phyloP scores from a whole-genome alignment of 768 basidiomycete species.

The Serendipita vermifera region DNA sequence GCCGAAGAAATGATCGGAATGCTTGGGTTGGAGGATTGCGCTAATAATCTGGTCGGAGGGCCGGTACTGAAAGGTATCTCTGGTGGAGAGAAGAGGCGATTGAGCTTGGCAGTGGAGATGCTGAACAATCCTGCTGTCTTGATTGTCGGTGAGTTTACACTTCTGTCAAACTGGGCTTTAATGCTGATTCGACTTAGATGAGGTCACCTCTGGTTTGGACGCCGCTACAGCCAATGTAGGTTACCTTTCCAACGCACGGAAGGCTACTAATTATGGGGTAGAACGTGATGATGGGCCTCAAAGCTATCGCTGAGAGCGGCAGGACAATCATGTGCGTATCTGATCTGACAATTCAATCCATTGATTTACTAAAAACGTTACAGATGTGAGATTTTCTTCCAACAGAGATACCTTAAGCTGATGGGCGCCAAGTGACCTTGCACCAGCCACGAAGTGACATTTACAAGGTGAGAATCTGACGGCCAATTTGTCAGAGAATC shows the following conservation, averaged over 20 bases:
- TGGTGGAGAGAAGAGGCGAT: slow-evolving; percentile 37
- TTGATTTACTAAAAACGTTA: not conserved
- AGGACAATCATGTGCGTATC: slow-evolving; percentile 28
- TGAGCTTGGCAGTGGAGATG: slow-evolving; percentile 34
- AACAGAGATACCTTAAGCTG: not conserved
- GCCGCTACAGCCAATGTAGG: slow-evolving; percentile 27
- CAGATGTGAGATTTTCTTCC: not conserved
- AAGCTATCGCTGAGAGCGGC: slow-evolving; percentile 29
- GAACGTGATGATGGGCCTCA: slow-evolving; percentile 33
- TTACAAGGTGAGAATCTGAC: slow-evolving; percentile 19
- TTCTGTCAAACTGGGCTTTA: not conserved
- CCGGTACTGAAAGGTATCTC: slow-evolving; percentile 31
- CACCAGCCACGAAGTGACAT: slow-evolving; percentile 25
- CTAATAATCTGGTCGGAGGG: slow-evolving; percentile 35
- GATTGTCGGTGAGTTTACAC: slow-evolving; percentile 26
- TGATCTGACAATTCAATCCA: not conserved
- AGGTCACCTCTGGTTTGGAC: slow-evolving; percentile 30
- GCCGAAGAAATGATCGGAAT: slow-evolving; percentile 35
- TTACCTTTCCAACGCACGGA: not conserved
- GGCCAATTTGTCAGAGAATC: slow-evolving; percentile 14
- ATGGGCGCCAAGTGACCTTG: too few relatives aligned
- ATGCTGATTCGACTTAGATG: slow-evolving; percentile 12
- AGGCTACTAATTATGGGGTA: slow-evolving; percentile 9
- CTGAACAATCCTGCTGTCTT: slow-evolving; percentile 29
- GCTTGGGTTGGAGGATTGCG: slow-evolving; percentile 35